Evolutionary conservation across 345 rosid genomes (phyloP), one percentile per base, ranked within the genome.

Genomic region (Litchi chinensis): DNA sequence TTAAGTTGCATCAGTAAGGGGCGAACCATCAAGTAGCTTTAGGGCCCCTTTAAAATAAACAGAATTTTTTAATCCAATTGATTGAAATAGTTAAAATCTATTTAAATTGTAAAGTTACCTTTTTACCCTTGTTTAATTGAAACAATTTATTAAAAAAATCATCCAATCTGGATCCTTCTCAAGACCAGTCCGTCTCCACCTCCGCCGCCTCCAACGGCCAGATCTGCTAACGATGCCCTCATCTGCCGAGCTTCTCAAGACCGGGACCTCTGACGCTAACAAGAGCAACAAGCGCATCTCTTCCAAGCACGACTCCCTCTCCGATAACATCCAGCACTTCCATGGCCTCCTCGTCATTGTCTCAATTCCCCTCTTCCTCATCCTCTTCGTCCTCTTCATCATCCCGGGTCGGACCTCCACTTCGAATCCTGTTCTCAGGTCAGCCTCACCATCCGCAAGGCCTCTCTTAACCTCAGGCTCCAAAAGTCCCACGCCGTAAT

Each of bases 221-320:
- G 93, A 92, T 96, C 89, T 95, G 99, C 21, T 93, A 91, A 89
- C 91, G 97, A 73, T 81, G 97, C 95, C 91, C 32, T 88, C 95
- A 79, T 85, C 93, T 37, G 73, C 91, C 44, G 91, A 86, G 80
- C 93, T 92, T 41, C 75, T 83, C 70, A 85, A 84, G 74, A 79
- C 84, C 21, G 87, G 89, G 39, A 70, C 28, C 73, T 60, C 72
- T 79, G 85, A 85, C 78, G 76, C 71, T 59, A 90, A 87, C 18
- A 90, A 86, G 87, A 91, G 84, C 91, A 75, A 83, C 79, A 91
- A 91, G 73, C 93, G 95, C 5, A 79, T 85, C 41, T 81, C 86
- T 39, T 81, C 89, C 11, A 87, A 87, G 54, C 85, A 83, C 50
- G 94, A 91, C 13, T 82, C 92, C 46, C 41, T 92, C 32, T 83